Base-by-base conservation (phyloP, 768 basidiomycete genomes). In the Peribolospora baueri region DNA sequence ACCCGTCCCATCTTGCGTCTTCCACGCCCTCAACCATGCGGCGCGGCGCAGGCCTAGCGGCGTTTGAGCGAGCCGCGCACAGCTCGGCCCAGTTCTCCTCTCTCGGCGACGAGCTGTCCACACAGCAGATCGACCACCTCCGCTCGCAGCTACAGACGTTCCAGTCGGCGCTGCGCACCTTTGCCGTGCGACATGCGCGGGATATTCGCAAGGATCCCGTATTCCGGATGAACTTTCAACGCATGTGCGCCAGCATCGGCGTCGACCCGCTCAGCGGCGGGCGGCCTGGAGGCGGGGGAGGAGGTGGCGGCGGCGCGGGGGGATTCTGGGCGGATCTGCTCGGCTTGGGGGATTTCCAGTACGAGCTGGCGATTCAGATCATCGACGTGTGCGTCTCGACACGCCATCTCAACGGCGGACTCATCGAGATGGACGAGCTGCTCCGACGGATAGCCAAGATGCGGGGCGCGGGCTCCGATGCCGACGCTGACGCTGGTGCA, bases 191-290 rank as follows among this genome's bases (percentile, higher is more conserved):
- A 7, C 88, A 95, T 66, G 79, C 85, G 51, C 76, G 81, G 47
- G 77, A 81, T 55, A 95, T 98, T 64, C 76, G 77, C 56, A 72
- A 72, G 52, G 82, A 91, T 60, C 86, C 91, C 2, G 73, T 75
- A 3, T 90, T 98, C 66, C 75, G 93, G 4, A 82, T 81, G 72
- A 81, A 78, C 14, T 97, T 97, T 68, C 84, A 88, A 60, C 81
- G 84, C 56, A 93, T 98, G 86, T 98, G 93, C 65, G 76, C 82
- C 2, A 79, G 81, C 11, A 84, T 98, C 55, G 87, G 87, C 41
- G 86, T 98, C 36, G 93, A 97, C 66, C 90, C 91, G 2, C 76
- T 95, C 25, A 81, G 84, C 2, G 86, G 85, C 0, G 82, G 84
- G 0, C 71, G 81, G 46, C 78, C 78, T 62, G 84, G 83, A 43